These are phyloP conservation scores for Haematococcus lacustris DNA, from an alignment of 139 green algal species.

Conservation along the genomic window DNA sequence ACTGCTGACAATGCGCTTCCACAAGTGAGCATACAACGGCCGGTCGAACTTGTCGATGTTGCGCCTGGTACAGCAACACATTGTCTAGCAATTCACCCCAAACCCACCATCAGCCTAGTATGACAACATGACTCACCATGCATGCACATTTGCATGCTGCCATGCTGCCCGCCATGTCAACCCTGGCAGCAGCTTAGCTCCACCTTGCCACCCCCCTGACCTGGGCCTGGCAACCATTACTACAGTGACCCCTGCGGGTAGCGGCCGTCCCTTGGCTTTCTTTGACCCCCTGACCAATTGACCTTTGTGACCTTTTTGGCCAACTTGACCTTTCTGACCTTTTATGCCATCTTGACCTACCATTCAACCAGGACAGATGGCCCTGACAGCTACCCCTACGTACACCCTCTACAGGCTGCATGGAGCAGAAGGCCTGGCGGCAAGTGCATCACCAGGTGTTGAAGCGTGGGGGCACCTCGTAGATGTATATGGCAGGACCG, in stretches of 20 bases:
- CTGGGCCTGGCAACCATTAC: not conserved
- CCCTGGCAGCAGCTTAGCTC: not conserved
- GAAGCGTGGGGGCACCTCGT: conserved; percentile 31
- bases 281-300: not conserved
- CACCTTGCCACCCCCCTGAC: not conserved
- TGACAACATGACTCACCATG: not conserved
- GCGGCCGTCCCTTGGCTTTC: not conserved
- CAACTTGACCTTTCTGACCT: not conserved
- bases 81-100: too few relatives aligned
- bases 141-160: not conserved
- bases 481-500: conserved; percentile 29
- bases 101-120: too few relatives aligned
- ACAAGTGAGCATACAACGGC: conserved; percentile 29
- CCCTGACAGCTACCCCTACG: not conserved
- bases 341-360: not conserved
- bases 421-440: not conserved
- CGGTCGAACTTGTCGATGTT: conserved; percentile 34
- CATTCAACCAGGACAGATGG: not conserved
- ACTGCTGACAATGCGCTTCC: conserved; percentile 29
- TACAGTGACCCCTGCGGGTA: not conserved
- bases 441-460: conserved; percentile 19
- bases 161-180: not conserved
- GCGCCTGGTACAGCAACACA: conserved; percentile 19
- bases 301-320: not conserved
- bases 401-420: not conserved